Evolutionary conservation across 805 yeast species (phyloP).

Genomic region (Lipomyces sp.): DNA sequence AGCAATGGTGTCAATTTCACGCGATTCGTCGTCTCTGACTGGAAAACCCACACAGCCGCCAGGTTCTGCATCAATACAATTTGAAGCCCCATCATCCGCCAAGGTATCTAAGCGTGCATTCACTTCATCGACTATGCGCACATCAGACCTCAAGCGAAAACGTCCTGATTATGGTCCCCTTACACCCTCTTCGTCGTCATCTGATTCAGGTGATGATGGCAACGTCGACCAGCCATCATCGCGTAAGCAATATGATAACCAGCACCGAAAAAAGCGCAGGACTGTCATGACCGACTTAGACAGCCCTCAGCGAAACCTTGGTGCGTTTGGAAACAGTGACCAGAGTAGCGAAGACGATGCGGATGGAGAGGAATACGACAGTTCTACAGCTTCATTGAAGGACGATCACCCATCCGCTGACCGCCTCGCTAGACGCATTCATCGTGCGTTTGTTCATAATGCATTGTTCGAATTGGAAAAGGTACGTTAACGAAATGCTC

Average conservation of each 20-base stretch:
- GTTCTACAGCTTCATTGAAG: background rate
- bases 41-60: background rate
- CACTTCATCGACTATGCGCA: background rate
- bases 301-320: background rate
- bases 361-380: background rate
- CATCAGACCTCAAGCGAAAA: slow-evolving; percentile 4
- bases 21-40: slow-evolving; percentile 17
- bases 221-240: background rate
- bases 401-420: background rate
- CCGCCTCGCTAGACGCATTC: slow-evolving; percentile 20
- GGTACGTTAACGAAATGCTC: slow-evolving; percentile 43
- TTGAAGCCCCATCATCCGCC: slow-evolving; percentile 10
- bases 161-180: slow-evolving; percentile 11
- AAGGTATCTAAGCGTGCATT: slow-evolving; percentile 6
- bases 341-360: background rate
- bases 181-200: slow-evolving; percentile 10
- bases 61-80: slow-evolving; percentile 9
- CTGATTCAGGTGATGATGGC: slow-evolving; percentile 15
- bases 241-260: background rate
- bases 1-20: slow-evolving; percentile 17
- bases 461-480: slow-evolving; percentile 73
- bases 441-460: slow-evolving; percentile 56
- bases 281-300: background rate
- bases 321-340: background rate
- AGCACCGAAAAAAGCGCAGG: slow-evolving; percentile 1